These are phyloP conservation scores for Ganoderma sp. DNA, from an alignment of 1,284 basidiomycete genomes.

Conservation along the genomic window DNA sequence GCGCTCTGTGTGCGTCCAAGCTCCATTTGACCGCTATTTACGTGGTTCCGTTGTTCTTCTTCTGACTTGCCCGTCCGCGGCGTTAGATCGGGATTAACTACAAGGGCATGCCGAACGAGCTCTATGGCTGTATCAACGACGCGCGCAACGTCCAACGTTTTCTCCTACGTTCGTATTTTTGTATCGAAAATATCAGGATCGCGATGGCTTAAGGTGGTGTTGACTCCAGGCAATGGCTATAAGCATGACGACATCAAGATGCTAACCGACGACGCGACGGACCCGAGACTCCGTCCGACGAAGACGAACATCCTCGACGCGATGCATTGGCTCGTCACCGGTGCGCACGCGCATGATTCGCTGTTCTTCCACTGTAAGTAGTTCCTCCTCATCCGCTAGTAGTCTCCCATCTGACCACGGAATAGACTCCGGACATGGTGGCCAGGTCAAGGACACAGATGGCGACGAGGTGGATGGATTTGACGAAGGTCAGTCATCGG, in stretches of 20 bases:
- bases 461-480: constrained; percentile 73
- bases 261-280: constrained; percentile 73
- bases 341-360: constrained; percentile 78
- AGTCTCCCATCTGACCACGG: background rate
- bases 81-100: constrained; percentile 83
- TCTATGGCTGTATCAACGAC: constrained; percentile 87
- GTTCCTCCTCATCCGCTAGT: background rate
- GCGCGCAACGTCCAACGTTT: constrained; percentile 74
- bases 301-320: constrained; percentile 80
- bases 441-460: constrained; percentile 72
- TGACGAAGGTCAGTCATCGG: constrained; percentile 56
- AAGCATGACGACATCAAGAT: constrained; percentile 75
- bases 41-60: background rate
- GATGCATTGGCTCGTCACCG: constrained; percentile 87
- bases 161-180: constrained; percentile 60
- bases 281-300: constrained; percentile 72
- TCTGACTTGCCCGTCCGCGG: background rate
- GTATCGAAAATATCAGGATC: no score
- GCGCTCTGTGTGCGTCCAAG: constrained; percentile 66
- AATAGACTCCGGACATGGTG: constrained; percentile 83
- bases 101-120: constrained; percentile 60
- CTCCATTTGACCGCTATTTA: background rate
- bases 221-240: constrained; percentile 51
- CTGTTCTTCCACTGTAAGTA: constrained; percentile 85
- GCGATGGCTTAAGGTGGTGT: background rate